Percentiles rank a stretch among this genome's conserved stretches.
Conservation (phyloP, 306 rosid genomes). For the Oxytropis ochrocephala region DNA sequence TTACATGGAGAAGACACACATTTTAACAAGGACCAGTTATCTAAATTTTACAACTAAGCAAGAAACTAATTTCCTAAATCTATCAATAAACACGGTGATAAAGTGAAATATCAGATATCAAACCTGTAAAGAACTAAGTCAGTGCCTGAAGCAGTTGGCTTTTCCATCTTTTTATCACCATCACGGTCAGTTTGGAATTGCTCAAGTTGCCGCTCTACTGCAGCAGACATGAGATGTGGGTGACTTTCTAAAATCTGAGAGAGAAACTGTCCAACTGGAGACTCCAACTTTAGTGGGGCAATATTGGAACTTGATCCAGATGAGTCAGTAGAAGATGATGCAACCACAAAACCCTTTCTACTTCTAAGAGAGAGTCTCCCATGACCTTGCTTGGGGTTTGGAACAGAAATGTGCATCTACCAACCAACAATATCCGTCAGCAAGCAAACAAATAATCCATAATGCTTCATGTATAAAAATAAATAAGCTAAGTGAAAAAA, state of each 20-base stretch:
- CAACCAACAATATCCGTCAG: slow-evolving; percentile 14
- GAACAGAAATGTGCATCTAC: slow-evolving; percentile 37
- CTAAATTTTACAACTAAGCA: background rate
- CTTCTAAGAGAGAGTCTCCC: slow-evolving; percentile 31
- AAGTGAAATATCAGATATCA: background rate
- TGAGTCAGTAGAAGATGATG: slow-evolving; percentile 38
- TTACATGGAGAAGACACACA: too few species aligned
- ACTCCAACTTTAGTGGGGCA: slow-evolving; percentile 88
- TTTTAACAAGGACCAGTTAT: background rate
- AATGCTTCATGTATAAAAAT: background rate
- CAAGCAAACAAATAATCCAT: background rate
- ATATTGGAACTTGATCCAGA: slow-evolving; percentile 43
- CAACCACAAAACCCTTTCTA: slow-evolving; percentile 44
- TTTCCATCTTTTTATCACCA: slow-evolving; percentile 59
- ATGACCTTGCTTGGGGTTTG: slow-evolving; percentile 37
- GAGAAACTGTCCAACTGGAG: slow-evolving; percentile 91
- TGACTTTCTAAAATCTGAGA: slow-evolving; percentile 75
- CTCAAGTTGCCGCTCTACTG: slow-evolving; percentile 89
- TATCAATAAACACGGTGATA: background rate
- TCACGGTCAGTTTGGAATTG: slow-evolving; percentile 83
- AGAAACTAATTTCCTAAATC: background rate
- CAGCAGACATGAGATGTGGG: slow-evolving; percentile 95
- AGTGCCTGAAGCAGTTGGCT: slow-evolving; percentile 66
- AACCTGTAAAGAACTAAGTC: slow-evolving; percentile 83
- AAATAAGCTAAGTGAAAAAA: background rate